Base-by-base conservation (phyloP, 371 early-diverging fungal species). In the Quaeritorhiza haematococci region DNA sequence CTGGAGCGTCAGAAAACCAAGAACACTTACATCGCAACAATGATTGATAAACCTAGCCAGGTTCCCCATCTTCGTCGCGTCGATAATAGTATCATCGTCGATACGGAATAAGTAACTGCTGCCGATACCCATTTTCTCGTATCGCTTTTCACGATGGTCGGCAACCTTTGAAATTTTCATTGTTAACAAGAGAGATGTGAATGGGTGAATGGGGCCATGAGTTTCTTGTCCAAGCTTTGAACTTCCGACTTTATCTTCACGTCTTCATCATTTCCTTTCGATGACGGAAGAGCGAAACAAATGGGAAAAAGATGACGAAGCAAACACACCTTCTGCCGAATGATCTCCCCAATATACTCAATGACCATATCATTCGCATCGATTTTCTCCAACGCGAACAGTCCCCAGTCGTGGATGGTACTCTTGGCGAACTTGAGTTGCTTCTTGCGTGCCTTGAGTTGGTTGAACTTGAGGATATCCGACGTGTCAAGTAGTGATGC, bases 1-100 rank as follows among this genome's bases (percentile, higher is more conserved):
- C 13, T 13, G 35, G 21, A 64, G 46, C 5, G 24, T 26, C 24
- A 15, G 17, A 38, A 57, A 3, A 51, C 49, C 46, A 29, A 32
- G 47, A 32, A 46, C 15, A 65, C 81, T 75, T 81, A 91, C 91
- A 53, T 89, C 80, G 72, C 98, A 98, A 63, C 91, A 92, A 76
- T 99, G 99, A 70, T 99, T 98, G 63, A 99, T 93, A 56, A 96
- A 98, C 33, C 98, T 82, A 29, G 99, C 98, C 57, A 94, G 84
- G 70, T 96, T 98, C 46, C 99, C 99, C 64, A 77, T 87, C 65
- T 89, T 86, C 41, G 99, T 98, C n/a, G 99, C 99, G 71, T 99
- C 99, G 55, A 99, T 87, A 34, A 98, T 91, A 4, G 83, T 84
- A 57, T 96, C 96, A 53, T 92, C 94, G 66, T 98, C 95, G 21